phyloP scores from a whole-genome alignment of 257 asterid species.

The Solanum virginianum region DNA sequence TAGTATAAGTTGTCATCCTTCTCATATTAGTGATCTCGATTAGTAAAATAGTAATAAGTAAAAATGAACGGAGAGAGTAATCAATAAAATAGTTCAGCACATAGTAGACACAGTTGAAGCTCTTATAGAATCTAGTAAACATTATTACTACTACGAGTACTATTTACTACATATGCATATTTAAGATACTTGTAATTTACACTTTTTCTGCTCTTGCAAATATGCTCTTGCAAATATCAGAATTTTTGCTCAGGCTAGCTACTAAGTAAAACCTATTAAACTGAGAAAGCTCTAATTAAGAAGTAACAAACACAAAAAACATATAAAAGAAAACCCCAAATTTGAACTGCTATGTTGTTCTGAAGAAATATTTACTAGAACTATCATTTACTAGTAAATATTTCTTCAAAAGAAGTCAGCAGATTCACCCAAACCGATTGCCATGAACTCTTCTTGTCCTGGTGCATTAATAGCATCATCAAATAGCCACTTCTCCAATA shows the following conservation, averaged over 20 bases:
- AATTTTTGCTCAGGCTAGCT: neutral
- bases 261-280: neutral
- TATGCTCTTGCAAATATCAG: neutral
- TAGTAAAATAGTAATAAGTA: too few relatives aligned
- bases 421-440: neutral
- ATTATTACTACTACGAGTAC: neutral
- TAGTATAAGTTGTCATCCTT: too few relatives aligned
- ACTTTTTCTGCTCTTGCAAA: neutral
- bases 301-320: neutral
- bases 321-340: neutral
- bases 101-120: neutral
- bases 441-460: conserved; percentile 1
- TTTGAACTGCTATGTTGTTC: neutral
- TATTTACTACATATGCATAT: neutral
- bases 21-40: too few relatives aligned
- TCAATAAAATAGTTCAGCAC: neutral
- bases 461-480: conserved; percentile 25
- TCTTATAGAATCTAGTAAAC: neutral
- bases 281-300: neutral
- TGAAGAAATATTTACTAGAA: neutral
- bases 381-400: neutral
- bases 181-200: neutral
- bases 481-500: conserved; percentile 53
- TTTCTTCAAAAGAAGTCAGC: neutral
- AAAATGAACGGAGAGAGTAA: too few relatives aligned